These are phyloP conservation scores for Russula lepida DNA, from an alignment of 768 basidiomycete genomes.

Conservation along the genomic window DNA sequence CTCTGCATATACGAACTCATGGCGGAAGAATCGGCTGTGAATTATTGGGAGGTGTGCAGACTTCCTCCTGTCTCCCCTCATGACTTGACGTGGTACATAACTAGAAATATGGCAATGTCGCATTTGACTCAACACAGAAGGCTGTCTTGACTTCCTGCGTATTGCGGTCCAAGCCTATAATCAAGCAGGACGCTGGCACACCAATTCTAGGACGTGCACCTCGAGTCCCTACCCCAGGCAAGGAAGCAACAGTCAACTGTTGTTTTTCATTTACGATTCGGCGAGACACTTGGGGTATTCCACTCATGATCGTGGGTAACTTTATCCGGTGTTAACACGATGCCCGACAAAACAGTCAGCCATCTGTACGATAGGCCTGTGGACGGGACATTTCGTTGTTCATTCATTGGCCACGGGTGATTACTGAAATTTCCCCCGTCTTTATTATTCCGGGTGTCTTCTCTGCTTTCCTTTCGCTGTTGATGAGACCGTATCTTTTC, in stretches of 20 bases:
- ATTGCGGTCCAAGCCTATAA: conserved; percentile 64
- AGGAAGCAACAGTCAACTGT: conserved; percentile 76
- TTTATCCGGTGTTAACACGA: conserved; percentile 50
- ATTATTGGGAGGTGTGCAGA: conserved; percentile 84
- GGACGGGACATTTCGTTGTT: not conserved
- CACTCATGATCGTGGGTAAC: conserved; percentile 86
- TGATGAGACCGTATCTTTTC: not conserved
- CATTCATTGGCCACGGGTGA: not conserved
- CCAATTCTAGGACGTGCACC: conserved; percentile 24
- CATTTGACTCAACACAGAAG: conserved; percentile 87
- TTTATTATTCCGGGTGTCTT: not conserved
- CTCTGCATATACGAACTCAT: conserved; percentile 97
- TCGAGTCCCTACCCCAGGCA: conserved; percentile 32
- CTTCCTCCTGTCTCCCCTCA: not conserved
- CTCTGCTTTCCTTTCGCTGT: not conserved
- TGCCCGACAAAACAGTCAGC: no score
- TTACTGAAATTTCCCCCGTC: not conserved
- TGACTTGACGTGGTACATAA: not conserved
- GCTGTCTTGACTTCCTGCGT: conserved; percentile 90
- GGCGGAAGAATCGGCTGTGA: conserved; percentile 94
- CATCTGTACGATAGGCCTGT: not conserved
- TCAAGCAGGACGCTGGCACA: conserved; percentile 35
- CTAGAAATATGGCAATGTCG: conserved; percentile 91
- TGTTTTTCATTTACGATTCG: conserved; percentile 90
- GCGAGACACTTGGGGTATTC: conserved; percentile 77